Percentiles rank a stretch among this genome's conserved stretches.
Evolutionary conservation across 192 early-diverging fungal genomes (phyloP).

Genomic region (Backusella westeae): DNA sequence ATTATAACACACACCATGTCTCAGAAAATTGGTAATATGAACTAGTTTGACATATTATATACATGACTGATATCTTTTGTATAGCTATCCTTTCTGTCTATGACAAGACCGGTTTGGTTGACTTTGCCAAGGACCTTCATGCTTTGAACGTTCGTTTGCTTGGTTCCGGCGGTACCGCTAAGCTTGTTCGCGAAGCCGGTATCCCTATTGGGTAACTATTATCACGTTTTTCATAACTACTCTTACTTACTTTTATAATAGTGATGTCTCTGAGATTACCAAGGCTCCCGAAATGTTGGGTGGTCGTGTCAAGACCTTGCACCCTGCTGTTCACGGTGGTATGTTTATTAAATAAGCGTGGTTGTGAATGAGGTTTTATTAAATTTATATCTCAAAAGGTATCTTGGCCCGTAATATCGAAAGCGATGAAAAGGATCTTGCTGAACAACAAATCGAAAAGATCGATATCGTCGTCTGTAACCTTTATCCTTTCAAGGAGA

Average conservation of each 20-base stretch:
- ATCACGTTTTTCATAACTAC: background rate
- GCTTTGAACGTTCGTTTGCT: conserved; percentile 78
- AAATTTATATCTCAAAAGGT: conserved; percentile 24
- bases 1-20: background rate
- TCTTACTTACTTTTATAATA: conserved; percentile 22
- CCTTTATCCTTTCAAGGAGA: conserved; percentile 97
- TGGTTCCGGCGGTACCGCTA: conserved; percentile 95
- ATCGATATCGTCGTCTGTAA: conserved; percentile 98
- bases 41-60: background rate
- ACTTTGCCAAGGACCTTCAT: conserved; percentile 81
- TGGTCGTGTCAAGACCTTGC: conserved; percentile 98
- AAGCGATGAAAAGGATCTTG: conserved; percentile 85
- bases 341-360: background rate
- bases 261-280: conserved; percentile 97
- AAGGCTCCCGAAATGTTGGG: conserved; percentile 98
- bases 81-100: conserved; percentile 91
- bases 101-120: conserved; percentile 94
- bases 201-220: conserved; percentile 73
- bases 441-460: conserved; percentile 82
- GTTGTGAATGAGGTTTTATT: too few relatives aligned
- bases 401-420: conserved; percentile 89
- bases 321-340: conserved; percentile 97
- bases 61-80: background rate
- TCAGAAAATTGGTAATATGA: background rate
- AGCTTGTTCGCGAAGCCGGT: conserved; percentile 84